A percentile compares a stretch with the other conserved stretches of the same genome.
phyloP scores from a whole-genome alignment of 805 yeast species.

The Myxozyma vanderwaltii region DNA sequence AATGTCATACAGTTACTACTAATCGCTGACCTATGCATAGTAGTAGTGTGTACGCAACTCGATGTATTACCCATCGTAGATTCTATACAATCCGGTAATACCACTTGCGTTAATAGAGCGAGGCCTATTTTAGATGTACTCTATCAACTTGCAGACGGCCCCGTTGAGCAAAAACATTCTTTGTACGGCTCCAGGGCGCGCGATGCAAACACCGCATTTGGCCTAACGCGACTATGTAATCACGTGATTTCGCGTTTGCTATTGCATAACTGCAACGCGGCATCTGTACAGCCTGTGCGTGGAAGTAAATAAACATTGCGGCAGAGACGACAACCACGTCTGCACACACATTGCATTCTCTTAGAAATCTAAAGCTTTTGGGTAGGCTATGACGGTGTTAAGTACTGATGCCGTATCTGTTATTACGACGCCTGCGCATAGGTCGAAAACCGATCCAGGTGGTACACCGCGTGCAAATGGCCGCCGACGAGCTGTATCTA shows the following conservation, averaged over 20 bases:
- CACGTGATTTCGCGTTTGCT: conserved; percentile 9
- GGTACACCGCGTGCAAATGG: not conserved
- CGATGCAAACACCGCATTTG: not conserved
- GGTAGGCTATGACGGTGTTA: not conserved
- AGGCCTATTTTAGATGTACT: no score
- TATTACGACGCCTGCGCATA: not conserved
- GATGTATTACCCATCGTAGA: no score
- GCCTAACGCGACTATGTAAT: not conserved
- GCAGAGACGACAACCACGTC: not conserved
- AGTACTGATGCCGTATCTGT: not conserved
- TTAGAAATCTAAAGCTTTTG: no score
- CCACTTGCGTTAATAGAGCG: no score
- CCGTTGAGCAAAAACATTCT: no score
- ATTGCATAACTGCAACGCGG: not conserved
- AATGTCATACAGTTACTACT: no score
- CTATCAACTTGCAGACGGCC: no score
- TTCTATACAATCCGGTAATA: no score
- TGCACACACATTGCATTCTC: not conserved
- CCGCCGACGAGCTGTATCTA: conserved; percentile 21
- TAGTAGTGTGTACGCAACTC: no score
- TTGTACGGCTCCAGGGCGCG: no score
- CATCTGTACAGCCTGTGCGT: no score
- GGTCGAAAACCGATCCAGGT: conserved; percentile 2
- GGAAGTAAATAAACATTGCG: conserved; percentile 1
- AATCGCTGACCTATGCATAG: no score